phyloP scores from a whole-genome alignment of 73 alveolate species.

The Stentor roeselii region DNA sequence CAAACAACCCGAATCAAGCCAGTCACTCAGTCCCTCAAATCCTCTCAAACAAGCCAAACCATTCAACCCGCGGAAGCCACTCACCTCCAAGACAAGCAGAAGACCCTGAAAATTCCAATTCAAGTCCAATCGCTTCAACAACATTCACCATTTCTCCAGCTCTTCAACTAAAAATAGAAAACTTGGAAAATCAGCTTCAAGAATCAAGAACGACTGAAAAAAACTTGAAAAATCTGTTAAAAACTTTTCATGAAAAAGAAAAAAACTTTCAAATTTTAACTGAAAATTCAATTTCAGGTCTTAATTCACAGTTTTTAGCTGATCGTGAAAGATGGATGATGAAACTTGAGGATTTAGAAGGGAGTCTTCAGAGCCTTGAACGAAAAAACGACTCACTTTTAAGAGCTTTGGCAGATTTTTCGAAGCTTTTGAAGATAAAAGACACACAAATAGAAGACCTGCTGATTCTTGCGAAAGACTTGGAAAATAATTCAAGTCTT shows the following conservation, averaged over 20 bases:
- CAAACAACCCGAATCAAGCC: too few species aligned
- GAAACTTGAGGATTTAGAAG: constrained; percentile 8
- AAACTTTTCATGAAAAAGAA: neutral
- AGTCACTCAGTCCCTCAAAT: too few species aligned
- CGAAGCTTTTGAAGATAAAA: neutral
- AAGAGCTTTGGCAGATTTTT: neutral
- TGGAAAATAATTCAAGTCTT: neutral
- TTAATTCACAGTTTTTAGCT: neutral
- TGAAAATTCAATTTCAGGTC: neutral
- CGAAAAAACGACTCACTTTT: neutral
- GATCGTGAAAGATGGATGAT: constrained; percentile 22
- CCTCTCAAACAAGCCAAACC: too few species aligned
- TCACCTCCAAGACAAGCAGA: too few species aligned
- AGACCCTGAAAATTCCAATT: too few species aligned
- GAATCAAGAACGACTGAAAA: neutral
- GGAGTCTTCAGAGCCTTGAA: neutral
- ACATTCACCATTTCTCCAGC: too few species aligned
- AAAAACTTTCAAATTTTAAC: neutral
- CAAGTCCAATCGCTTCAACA: too few species aligned
- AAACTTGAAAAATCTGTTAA: neutral
- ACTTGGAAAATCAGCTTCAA: neutral
- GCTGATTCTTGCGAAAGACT: neutral
- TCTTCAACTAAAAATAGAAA: neutral
- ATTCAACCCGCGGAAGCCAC: too few species aligned
- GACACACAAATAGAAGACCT: neutral